phyloP scores from a whole-genome alignment of 2,329 filamentous ascomycete genomes.

The Neoascochyta sp. region DNA sequence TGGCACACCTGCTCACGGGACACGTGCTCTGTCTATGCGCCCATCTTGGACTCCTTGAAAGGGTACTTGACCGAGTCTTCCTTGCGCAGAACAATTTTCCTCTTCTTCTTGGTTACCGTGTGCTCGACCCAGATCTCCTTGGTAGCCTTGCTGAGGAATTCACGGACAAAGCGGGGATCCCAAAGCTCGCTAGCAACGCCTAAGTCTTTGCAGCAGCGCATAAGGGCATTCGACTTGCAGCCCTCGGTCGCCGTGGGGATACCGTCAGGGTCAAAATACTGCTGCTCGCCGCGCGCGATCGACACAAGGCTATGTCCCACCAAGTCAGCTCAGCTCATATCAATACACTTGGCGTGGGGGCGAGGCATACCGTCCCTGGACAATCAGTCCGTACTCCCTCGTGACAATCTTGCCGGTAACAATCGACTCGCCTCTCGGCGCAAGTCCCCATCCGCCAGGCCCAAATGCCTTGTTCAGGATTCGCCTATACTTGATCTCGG shows the following conservation, averaged over 20 bases:
- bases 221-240: constrained; percentile 94
- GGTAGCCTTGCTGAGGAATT: constrained; percentile 70
- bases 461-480: constrained; percentile 90
- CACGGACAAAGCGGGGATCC: constrained; percentile 87
- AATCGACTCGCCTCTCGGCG: constrained; percentile 78
- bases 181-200: constrained; percentile 93
- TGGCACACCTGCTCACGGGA: too few species aligned
- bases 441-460: constrained; percentile 91
- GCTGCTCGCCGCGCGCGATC: constrained; percentile 89
- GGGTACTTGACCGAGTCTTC: constrained; percentile 69
- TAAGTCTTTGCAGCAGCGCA: constrained; percentile 97
- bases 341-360: neutral
- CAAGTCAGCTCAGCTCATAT: constrained; percentile 1
- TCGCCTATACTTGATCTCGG: constrained; percentile 95
- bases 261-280: constrained; percentile 84
- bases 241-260: constrained; percentile 94
- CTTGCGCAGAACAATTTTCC: constrained; percentile 82
- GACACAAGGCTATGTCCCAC: constrained; percentile 68
- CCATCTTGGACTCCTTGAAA: constrained; percentile 50
- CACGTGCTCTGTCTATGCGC: constrained; percentile 1
- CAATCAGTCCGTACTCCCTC: constrained; percentile 88
- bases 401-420: constrained; percentile 79
- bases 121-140: constrained; percentile 91
- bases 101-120: constrained; percentile 77
- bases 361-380: constrained; percentile 70